Evolutionary conservation across 345 rosid genomes (phyloP), one percentile per base, ranked within the genome.

Genomic region (Corchorus capsularis): DNA sequence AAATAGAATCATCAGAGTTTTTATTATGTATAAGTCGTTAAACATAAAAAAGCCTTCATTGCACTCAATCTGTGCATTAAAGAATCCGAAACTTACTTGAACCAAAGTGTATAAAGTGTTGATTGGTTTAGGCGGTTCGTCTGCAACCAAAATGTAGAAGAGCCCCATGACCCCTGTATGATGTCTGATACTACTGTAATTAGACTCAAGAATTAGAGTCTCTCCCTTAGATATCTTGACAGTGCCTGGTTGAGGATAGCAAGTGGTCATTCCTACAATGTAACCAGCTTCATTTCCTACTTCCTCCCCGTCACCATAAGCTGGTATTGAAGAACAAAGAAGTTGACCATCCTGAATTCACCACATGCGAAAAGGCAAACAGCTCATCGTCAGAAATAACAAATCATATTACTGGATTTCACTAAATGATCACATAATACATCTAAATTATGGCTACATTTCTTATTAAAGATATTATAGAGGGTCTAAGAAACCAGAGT

Each of bases 91-190:
- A 49, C 79, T 83, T 84, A 90, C 97, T 72, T 75, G 79, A 78
- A 57, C 32, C 16, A 53, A 59, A 47, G 71, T 52, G 22, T 75
- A 47, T 35, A 66, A 63, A 49, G 73, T 74, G 16, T 37, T 66
- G 49, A 20, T 32, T 35, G 82, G 69, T 14, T 81, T 79, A 10
- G 94, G 87, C 77, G 81, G 56, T 69, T 79, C 78, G 49, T 89
- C 87, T 35, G 93, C 90, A 34, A 95, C 89, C 74, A 89, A 35
- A 34, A 95, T 57, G 86, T 91, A 86, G 83, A 93, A 90, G 47
- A 95, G 85, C 34, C 92, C 95, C 99, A 95, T 95, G 5, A 95
- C 98, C 55, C 99, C 98, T 0, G 90, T 87, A 83, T 90, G 99
- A 68, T 49, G 79, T 72, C 57, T 20, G 16, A 74, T 19, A 63